Percentiles rank a stretch among this genome's conserved stretches.
Evolutionary conservation across 1,139 yeast species (phyloP).

Genomic region (Geotrichum australiense): DNA sequence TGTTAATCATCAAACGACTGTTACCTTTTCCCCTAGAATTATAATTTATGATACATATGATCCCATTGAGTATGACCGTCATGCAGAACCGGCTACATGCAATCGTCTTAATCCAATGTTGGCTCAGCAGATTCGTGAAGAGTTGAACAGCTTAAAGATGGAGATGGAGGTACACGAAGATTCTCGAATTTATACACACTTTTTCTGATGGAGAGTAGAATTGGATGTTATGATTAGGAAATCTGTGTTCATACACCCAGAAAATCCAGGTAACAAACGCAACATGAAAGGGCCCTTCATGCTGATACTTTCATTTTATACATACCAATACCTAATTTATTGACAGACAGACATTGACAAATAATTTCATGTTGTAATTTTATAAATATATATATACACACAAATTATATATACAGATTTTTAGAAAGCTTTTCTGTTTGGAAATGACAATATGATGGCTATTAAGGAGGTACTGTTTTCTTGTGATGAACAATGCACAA

Average conservation of each 20-base stretch:
- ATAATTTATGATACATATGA: constrained; percentile 81
- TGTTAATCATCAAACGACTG: constrained; percentile 28
- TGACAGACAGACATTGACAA: too few species aligned
- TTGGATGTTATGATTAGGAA: too few species aligned
- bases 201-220: constrained; percentile 50
- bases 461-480: too few species aligned
- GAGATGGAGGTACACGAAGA: constrained; percentile 78
- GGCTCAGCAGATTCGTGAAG: constrained; percentile 84
- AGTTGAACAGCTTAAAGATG: constrained; percentile 60
- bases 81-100: constrained; percentile 90
- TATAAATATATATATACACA: too few species aligned
- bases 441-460: too few species aligned
- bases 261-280: neutral
- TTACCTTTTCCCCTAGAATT: constrained; percentile 75
- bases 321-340: too few species aligned
- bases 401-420: too few species aligned
- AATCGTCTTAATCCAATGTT: constrained; percentile 64
- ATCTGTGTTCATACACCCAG: neutral
- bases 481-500: too few species aligned
- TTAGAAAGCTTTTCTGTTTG: too few species aligned
- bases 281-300: too few species aligned
- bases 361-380: too few species aligned
- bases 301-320: too few species aligned
- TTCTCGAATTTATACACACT: constrained; percentile 77
- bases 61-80: constrained; percentile 82